Conservation (phyloP, 306 rosid genomes). For the Citrullus colocynthis region DNA sequence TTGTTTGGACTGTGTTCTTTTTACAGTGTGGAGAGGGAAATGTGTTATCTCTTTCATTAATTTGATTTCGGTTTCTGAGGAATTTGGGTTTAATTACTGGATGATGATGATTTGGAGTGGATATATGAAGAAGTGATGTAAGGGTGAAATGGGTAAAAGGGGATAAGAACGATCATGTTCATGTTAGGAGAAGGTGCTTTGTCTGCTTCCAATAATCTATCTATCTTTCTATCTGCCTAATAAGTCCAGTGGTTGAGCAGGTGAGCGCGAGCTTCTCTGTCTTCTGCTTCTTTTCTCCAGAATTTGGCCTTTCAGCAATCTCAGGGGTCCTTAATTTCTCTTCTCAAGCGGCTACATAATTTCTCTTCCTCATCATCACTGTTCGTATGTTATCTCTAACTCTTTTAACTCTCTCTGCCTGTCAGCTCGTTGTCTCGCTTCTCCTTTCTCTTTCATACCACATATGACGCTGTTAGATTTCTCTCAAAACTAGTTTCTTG, state of each 20-base stretch:
- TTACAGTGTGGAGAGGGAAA: background rate
- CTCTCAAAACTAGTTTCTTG: background rate
- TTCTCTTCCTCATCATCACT: background rate
- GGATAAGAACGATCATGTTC: background rate
- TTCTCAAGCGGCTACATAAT: background rate
- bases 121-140: background rate
- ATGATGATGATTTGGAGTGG: background rate
- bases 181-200: conserved; percentile 1
- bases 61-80: background rate
- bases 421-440: background rate
- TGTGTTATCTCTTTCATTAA: background rate
- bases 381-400: background rate
- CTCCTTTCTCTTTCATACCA: background rate
- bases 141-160: conserved; percentile 3
- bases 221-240: background rate
- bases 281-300: background rate
- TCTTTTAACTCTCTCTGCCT: background rate
- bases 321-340: conserved; percentile 1
- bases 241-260: conserved; percentile 11
- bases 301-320: conserved; percentile 4
- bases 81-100: background rate
- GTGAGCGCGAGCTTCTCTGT: conserved; percentile 1
- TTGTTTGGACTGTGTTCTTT: background rate
- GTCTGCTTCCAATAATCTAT: background rate
- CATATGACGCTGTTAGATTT: background rate